phyloP scores from a whole-genome alignment of 2,329 filamentous ascomycete species.

The Periconia sp. region DNA sequence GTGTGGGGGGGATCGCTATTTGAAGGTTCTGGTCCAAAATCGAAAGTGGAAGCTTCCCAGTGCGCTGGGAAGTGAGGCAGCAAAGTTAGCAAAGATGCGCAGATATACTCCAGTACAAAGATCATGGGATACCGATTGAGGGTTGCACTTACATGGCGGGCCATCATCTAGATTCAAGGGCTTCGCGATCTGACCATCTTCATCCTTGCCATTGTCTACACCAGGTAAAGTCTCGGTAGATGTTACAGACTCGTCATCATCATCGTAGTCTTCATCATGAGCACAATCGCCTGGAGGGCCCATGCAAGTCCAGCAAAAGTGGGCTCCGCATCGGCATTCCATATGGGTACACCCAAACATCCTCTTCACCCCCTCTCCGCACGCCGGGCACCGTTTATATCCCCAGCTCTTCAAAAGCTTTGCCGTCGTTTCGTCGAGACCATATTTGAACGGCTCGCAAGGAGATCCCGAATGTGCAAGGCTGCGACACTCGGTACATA shows the following conservation, averaged over 20 bases:
- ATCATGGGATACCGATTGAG: no score
- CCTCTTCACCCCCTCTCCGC: constrained; percentile 49
- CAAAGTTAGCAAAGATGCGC: no score
- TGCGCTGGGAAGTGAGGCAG: constrained; percentile 5
- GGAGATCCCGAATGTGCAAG: constrained; percentile 41
- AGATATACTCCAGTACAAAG: no score
- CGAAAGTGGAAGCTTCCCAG: constrained; percentile 30
- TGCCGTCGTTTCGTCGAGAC: constrained; percentile 40
- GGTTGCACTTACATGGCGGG: constrained; percentile 1
- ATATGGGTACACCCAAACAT: constrained; percentile 55
- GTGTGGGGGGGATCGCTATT: constrained; percentile 21
- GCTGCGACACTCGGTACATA: constrained; percentile 50
- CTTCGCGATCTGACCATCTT: constrained; percentile 7
- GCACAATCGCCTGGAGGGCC: constrained; percentile 29
- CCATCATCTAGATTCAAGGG: constrained; percentile 39
- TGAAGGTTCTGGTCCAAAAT: constrained; percentile 43
- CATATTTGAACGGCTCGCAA: constrained; percentile 38
- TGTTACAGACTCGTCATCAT: constrained; percentile 1
- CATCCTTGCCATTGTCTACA: constrained; percentile 25
- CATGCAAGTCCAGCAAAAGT: constrained; percentile 54
- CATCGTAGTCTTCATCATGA: constrained; percentile 25
- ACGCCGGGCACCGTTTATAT: constrained; percentile 55
- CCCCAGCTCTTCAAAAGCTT: constrained; percentile 46
- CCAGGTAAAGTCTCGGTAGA: constrained; percentile 1
- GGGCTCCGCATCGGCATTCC: constrained; percentile 52